Evolutionary conservation across 257 asterid genomes (phyloP).

Genomic region (Nicotiana sylvestris): DNA sequence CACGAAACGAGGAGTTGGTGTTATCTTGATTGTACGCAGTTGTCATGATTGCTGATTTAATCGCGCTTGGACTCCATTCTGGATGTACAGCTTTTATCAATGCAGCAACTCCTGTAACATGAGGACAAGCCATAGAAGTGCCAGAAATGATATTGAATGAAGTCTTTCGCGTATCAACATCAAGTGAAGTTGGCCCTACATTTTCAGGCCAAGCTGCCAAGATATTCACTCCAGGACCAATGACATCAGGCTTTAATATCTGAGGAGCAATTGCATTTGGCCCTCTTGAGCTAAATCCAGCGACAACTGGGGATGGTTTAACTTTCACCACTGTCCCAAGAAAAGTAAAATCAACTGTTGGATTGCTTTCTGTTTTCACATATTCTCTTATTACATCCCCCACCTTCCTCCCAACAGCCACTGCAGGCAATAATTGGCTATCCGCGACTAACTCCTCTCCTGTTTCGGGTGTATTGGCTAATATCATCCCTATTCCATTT

Average conservation of each 20-base stretch:
- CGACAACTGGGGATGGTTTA: conserved; percentile 14
- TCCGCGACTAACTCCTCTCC: conserved; percentile 15
- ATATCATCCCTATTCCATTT: conserved; percentile 13
- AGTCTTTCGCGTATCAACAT: background rate
- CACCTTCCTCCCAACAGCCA: conserved; percentile 8
- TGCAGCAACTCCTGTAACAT: conserved; percentile 47
- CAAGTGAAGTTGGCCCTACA: conserved; percentile 6
- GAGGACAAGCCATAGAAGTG: conserved; percentile 52
- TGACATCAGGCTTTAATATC: conserved; percentile 9
- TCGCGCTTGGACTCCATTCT: conserved; percentile 42
- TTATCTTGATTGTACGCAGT: conserved; percentile 37
- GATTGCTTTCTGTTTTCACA: background rate
- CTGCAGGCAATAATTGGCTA: conserved; percentile 17
- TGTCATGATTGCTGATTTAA: conserved; percentile 50
- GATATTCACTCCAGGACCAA: conserved; percentile 10
- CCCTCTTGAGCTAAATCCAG: conserved; percentile 6
- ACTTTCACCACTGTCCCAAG: background rate
- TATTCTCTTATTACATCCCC: conserved; percentile 14
- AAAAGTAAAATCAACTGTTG: background rate
- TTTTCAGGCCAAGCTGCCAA: conserved; percentile 9
- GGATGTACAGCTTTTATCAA: conserved; percentile 41
- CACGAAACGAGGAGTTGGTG: conserved; percentile 34
- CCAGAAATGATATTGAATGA: conserved; percentile 20
- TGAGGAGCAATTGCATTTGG: conserved; percentile 2
- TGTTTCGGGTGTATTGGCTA: conserved; percentile 8